These are phyloP conservation scores for Cutaneotrichosporon daszewskae DNA, from an alignment of 1,284 basidiomycete genomes.

Conservation along the genomic window DNA sequence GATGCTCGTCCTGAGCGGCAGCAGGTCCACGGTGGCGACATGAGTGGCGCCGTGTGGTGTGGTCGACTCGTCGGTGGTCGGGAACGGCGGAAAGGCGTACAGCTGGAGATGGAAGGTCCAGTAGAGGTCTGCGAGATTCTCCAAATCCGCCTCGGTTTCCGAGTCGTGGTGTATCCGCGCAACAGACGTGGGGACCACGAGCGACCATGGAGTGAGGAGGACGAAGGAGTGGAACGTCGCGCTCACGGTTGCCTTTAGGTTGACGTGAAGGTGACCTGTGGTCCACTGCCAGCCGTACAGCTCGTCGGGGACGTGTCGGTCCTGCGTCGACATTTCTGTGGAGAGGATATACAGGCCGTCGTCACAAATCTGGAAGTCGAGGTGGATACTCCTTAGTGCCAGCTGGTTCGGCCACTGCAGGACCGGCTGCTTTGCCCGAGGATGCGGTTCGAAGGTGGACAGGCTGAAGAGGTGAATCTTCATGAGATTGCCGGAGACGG, in stretches of 20 bases:
- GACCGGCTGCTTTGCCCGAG: slow-evolving; percentile 25
- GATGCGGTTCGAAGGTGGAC: slow-evolving; percentile 40
- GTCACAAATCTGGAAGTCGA: slow-evolving; percentile 46
- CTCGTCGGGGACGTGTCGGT: slow-evolving; percentile 14
- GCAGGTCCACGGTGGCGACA: slow-evolving; percentile 37
- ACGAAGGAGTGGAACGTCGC: slow-evolving; percentile 37
- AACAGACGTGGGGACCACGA: slow-evolving; percentile 31
- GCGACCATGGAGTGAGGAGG: slow-evolving; percentile 34
- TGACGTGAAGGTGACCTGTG: slow-evolving; percentile 23
- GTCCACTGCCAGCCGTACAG: slow-evolving; percentile 40
- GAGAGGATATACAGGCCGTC: slow-evolving; percentile 41
- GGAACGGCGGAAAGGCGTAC: slow-evolving; percentile 37
- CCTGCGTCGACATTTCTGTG: neutral
- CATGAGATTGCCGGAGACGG: no score
- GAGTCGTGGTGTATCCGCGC: slow-evolving; percentile 24
- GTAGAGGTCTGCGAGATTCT: slow-evolving; percentile 26
- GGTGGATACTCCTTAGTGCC: slow-evolving; percentile 8
- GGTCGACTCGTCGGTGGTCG: slow-evolving; percentile 13
- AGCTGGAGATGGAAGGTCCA: slow-evolving; percentile 37
- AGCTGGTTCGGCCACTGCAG: slow-evolving; percentile 27
- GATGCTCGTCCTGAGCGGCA: slow-evolving; percentile 28
- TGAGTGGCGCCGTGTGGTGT: slow-evolving; percentile 26
- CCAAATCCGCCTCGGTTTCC: slow-evolving; percentile 20
- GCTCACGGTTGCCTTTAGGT: slow-evolving; percentile 19
- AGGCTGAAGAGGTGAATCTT: slow-evolving; percentile 38